Base-by-base conservation (phyloP, 1,284 basidiomycete genomes). In the Gymnopus androsaceus region DNA sequence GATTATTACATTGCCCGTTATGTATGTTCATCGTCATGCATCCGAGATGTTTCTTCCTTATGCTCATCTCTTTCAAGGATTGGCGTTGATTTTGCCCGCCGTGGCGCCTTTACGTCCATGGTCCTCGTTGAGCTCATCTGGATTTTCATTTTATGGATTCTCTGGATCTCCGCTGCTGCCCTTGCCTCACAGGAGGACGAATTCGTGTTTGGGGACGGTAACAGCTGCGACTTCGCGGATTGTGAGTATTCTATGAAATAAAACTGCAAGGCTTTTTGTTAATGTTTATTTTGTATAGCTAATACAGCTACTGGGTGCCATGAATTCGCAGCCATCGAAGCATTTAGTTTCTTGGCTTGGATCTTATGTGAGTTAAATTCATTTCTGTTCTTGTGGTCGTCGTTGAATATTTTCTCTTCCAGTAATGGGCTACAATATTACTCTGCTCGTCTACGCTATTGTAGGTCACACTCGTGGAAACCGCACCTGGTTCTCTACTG, bases 331-430 rank as follows among this genome's bases (percentile, higher is more conserved):
- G 81, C 70, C 1, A 64, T 84, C 21, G 71, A 75, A 31, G 84
- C 81, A 1, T 83, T 85, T 63, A 64, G 75, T 7, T 83, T 79
- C 70, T 62, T 86, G 40, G 76, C 67, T 56, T 86, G 81, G 73
- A 58, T 84, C 25, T 59, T 76, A 3, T 61, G 82, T 84, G 54
- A 58, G 81, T 69, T 7, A 34, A 53, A 40, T 51, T 9, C 33
- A 58, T 19, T 56, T 56, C 11, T 40, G 54, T 21, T 27, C 15
- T 2, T 23, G 27, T 56, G 19, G 31, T 14, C 17, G n/a, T n/a
- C n/a, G 36, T 51, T 56, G 19, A 55, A 7, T n/a, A 44, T 34
- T 11, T 31, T 33, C 9, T 34, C 27, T 59, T 47, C 14, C 42
- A 83, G 82, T 82, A 19, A 55, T 80, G 59, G 60, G 59, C 4